Percentiles rank a stretch among this genome's conserved stretches.
Conservation (phyloP, 129 eudicot genomes). For the Pittosporum tobira region DNA sequence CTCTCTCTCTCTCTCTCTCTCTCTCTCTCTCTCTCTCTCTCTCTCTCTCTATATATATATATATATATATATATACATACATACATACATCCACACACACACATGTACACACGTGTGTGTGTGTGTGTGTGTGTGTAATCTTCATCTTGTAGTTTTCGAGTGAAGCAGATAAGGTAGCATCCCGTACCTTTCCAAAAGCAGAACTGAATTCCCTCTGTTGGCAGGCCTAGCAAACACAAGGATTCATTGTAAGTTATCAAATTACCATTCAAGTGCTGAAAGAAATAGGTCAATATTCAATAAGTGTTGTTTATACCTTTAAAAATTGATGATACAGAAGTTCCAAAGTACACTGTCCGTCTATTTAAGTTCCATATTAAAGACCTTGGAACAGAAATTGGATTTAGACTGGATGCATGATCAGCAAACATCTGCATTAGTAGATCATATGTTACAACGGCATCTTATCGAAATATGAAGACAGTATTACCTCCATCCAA, state of each 20-base stretch:
- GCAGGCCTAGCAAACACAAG: constrained; percentile 47
- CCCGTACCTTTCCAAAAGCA: constrained; percentile 90
- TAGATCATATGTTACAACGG: background rate
- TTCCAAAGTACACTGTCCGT: constrained; percentile 81
- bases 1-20: too few species aligned
- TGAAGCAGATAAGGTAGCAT: background rate
- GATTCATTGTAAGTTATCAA: constrained; percentile 5
- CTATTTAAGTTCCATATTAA: constrained; percentile 69
- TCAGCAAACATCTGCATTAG: constrained; percentile 78
- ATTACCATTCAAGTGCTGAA: background rate
- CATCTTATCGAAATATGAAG: too few species aligned
- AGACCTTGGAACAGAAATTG: constrained; percentile 68
- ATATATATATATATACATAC: too few species aligned
- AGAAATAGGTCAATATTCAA: background rate
- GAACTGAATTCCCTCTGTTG: constrained; percentile 62
- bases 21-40: too few species aligned
- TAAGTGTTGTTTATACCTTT: constrained; percentile 42
- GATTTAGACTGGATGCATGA: constrained; percentile 77
- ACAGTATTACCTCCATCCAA: too few species aligned
- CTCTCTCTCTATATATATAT: too few species aligned
- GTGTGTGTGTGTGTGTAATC: too few species aligned
- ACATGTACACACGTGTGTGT: too few species aligned
- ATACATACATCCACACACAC: too few species aligned
- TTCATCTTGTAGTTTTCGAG: background rate
- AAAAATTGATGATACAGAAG: constrained; percentile 74